Evolutionary conservation across 1,284 basidiomycete genomes (phyloP).

Genomic region (Austroboletus niveus): DNA sequence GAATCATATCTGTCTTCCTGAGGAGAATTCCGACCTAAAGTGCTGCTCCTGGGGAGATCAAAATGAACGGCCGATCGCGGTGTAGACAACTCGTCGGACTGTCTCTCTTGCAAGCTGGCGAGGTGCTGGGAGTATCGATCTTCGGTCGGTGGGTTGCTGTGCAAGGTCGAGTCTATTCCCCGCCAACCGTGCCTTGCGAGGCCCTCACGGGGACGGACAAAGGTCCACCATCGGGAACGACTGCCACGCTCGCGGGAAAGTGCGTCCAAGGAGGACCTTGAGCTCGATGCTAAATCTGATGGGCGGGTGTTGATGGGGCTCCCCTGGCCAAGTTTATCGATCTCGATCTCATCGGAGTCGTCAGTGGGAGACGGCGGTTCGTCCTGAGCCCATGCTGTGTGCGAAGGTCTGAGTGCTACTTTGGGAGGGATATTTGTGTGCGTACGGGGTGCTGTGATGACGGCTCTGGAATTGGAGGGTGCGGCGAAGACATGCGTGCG

Average conservation of each 20-base stretch:
- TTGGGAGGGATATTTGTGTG: not conserved
- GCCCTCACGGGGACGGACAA: conserved; percentile 46
- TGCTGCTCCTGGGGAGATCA: conserved; percentile 52
- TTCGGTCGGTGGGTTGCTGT: conserved; percentile 17
- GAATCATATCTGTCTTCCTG: conserved; percentile 54
- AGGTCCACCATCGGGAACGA: conserved; percentile 67
- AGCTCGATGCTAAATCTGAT: conserved; percentile 50
- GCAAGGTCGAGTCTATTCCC: conserved; percentile 16
- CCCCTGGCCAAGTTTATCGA: conserved; percentile 24
- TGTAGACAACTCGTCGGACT: conserved; percentile 13
- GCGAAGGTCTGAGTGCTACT: conserved; percentile 6
- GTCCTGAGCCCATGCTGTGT: conserved; percentile 74
- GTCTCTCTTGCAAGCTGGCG: conserved; percentile 17
- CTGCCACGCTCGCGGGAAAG: conserved; percentile 30
- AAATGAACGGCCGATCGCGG: conserved; percentile 41
- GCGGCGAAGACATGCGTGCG: conserved; percentile 39
- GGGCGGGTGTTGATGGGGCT: conserved; percentile 38
- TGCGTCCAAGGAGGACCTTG: conserved; percentile 45
- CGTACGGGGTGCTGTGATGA: conserved; percentile 73
- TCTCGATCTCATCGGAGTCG: conserved; percentile 33
- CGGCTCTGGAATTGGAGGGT: conserved; percentile 45
- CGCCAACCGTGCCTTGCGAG: conserved; percentile 23
- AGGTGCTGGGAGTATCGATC: conserved; percentile 31
- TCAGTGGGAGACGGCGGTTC: conserved; percentile 75
- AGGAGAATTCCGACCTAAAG: conserved; percentile 67